Evolutionary conservation across 2,329 filamentous ascomycete species (phyloP).

Genomic region (Magnaporthiopsis incrustans): DNA sequence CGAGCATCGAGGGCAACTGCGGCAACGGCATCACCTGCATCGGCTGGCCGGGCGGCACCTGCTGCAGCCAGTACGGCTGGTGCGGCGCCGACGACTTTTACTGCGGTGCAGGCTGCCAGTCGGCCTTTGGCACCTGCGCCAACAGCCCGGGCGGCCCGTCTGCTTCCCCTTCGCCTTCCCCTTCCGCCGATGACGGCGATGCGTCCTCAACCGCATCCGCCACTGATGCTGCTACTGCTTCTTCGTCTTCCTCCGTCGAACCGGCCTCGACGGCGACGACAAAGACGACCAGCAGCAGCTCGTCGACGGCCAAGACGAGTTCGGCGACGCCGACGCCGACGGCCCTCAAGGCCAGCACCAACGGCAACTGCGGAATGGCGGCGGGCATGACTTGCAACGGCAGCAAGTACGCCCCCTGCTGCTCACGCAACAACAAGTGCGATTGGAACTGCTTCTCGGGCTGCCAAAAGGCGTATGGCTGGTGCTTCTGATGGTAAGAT

Average conservation of each 20-base stretch:
- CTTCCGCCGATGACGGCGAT: background rate
- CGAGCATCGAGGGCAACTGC: constrained; percentile 8
- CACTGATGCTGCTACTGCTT: background rate
- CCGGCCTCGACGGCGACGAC: no score
- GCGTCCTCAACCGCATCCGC: background rate
- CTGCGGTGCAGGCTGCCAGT: constrained; percentile 11
- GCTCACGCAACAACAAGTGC: constrained; percentile 1
- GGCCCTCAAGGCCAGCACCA: constrained; percentile 1
- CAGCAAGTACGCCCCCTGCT: constrained; percentile 1
- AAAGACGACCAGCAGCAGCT: no score
- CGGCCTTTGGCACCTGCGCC: constrained; percentile 6
- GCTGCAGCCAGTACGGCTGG: constrained; percentile 5
- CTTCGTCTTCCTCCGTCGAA: no score
- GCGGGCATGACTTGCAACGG: background rate
- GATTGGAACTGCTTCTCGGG: background rate
- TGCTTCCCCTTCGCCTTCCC: background rate
- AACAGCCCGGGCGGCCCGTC: background rate
- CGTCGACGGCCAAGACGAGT: background rate
- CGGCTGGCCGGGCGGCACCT: constrained; percentile 1
- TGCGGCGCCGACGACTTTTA: constrained; percentile 9
- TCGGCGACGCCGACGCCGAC: background rate
- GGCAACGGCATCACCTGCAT: constrained; percentile 7
- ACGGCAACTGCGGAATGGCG: constrained; percentile 8
- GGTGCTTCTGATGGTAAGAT: background rate
- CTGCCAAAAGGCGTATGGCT: constrained; percentile 4